Evolutionary conservation across 2,329 filamentous ascomycete genomes (phyloP), one percentile per base, ranked within the genome.

Genomic region (Beauveria bassiana): DNA sequence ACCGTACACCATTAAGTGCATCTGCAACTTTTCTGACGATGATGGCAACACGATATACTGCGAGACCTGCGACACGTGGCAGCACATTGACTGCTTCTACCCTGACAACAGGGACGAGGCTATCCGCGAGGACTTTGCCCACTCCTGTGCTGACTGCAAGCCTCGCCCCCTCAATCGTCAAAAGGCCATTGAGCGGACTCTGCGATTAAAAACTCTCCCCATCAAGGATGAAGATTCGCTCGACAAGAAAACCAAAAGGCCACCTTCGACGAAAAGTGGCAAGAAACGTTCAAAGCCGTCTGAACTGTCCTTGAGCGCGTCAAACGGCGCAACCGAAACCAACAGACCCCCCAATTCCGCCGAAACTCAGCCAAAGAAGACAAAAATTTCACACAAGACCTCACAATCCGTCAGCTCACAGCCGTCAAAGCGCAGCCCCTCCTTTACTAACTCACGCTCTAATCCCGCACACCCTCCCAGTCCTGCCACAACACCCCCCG

Each of bases 41-140:
- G 95, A 99, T 80, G 95, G 95, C 76, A 93, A 91, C 75, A 99
- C 95, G 63, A 96, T 99, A 65, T 91, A 93, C 75, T 99, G 95
- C 81, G 95, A 98, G 73, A 85, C 82, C 63, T 99, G 95, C 81
- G 90, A 96, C 73, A 95, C 92, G 55, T 99, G 95, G 95, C 95
- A 99, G 77, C 95, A 99, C 76, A 96, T 96, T 69, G 88, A 92
- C 72, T 99, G 95, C 77, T 98, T 96, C 77, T 98, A 98, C 73
- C 85, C 85, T 24, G 74, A 84, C 65, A 90, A 91, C 68, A 83
- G 85, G 71, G 83, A 86, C 73, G 81, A 90, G 80, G 82, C 89
- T 77, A 76, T 93, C 73, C 75, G 88, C 79, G 81, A 85, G 63
- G 82, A 86, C 68, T 89, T 88, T 69, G 81, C 90, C 61, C 93